Evolutionary conservation across 176 grass and related monocot genomes (phyloP).

Genomic region (Phoenix roebelenii): DNA sequence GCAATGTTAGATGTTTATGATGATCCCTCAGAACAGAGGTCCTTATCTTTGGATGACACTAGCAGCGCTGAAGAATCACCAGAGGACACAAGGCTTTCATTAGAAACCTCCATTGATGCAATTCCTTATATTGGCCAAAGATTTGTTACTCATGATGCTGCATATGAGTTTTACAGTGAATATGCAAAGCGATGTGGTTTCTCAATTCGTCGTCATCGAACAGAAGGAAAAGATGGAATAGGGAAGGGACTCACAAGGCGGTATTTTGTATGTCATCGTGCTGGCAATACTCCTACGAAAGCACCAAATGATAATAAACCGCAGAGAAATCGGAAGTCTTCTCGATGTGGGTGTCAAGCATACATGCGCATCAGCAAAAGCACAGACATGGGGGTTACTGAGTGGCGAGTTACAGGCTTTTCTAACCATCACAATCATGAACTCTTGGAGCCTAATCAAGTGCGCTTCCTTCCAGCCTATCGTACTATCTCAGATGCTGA

Average conservation of each 20-base stretch:
- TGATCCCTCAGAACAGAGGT: slow-evolving; percentile 37
- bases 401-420: slow-evolving; percentile 72
- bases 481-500: slow-evolving; percentile 41
- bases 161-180: slow-evolving; percentile 54
- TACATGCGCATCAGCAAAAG: slow-evolving; percentile 50
- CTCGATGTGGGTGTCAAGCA: slow-evolving; percentile 66
- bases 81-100: slow-evolving; percentile 25
- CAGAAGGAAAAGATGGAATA: slow-evolving; percentile 62
- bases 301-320: slow-evolving; percentile 25
- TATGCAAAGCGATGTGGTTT: slow-evolving; percentile 60
- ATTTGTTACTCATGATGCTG: slow-evolving; percentile 58
- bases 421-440: slow-evolving; percentile 59
- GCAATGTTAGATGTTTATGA: slow-evolving; percentile 32
- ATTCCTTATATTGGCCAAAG: slow-evolving; percentile 50
- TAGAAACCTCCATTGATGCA: slow-evolving; percentile 22
- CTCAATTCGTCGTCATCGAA: slow-evolving; percentile 75
- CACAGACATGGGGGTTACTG: slow-evolving; percentile 11
- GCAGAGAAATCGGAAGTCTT: slow-evolving; percentile 58
- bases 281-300: slow-evolving; percentile 52
- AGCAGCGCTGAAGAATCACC: slow-evolving; percentile 23
- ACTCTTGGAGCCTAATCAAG: slow-evolving; percentile 41
- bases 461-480: slow-evolving; percentile 45
- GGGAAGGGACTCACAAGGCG: slow-evolving; percentile 55
- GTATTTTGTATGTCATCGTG: slow-evolving; percentile 81
- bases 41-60: slow-evolving; percentile 28